Evolutionary conservation across 495 filamentous ascomycete species (phyloP).

Genomic region (Neurospora sp.): DNA sequence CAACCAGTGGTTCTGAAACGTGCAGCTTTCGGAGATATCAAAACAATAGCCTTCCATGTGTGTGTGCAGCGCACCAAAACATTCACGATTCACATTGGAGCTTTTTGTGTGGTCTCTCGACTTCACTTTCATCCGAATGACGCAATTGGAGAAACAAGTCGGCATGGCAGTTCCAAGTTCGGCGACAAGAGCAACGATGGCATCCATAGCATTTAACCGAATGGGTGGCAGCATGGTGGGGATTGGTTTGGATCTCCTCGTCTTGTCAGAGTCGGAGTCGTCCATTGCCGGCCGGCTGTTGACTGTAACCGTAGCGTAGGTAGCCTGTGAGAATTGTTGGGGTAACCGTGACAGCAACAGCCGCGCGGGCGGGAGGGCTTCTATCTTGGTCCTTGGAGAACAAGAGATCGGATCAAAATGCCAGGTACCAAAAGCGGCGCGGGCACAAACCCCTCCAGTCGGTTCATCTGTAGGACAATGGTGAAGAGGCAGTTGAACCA

Average conservation of each 20-base stretch:
- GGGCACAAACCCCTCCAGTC: not conserved
- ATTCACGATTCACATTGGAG: not conserved
- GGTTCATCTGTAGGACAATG: not conserved
- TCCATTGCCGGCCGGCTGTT: not conserved
- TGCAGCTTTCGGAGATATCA: not conserved
- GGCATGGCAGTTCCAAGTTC: not conserved
- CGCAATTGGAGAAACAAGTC: not conserved
- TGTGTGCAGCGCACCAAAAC: not conserved
- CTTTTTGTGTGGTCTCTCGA: not conserved
- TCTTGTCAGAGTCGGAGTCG: not conserved
- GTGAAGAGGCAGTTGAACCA: not conserved
- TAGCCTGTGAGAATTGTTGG: not conserved
- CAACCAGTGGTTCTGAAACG: not conserved
- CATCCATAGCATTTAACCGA: not conserved
- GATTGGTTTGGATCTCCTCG: not conserved
- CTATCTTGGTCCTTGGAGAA: not conserved
- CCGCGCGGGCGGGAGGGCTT: not conserved
- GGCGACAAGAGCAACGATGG: not conserved
- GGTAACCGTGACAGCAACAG: not conserved
- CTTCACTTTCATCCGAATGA: not conserved
- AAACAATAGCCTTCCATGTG: no score
- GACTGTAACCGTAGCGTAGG: not conserved
- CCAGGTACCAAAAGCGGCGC: not conserved
- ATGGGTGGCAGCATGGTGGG: not conserved
- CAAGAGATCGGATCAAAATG: not conserved